A percentile compares a stretch with the other conserved stretches of the same genome.
phyloP scores from a whole-genome alignment of 1,284 basidiomycete species.

The Microbotryum violaceum region DNA sequence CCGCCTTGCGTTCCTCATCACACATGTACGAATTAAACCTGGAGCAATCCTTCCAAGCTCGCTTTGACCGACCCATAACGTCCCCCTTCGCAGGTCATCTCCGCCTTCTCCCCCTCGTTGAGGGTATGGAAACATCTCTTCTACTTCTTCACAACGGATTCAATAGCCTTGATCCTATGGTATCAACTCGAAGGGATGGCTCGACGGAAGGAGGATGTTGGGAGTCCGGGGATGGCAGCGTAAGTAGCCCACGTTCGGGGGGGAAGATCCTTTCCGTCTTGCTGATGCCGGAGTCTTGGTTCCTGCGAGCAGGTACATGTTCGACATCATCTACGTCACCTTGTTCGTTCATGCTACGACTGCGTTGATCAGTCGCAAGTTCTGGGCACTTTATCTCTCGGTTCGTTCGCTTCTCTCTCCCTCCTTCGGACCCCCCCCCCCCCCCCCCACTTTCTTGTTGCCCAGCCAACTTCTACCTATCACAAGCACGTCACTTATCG shows the following conservation, averaged over 20 bases:
- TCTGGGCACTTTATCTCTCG: slow-evolving; percentile 39
- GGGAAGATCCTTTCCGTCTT: background rate
- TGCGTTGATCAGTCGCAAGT: slow-evolving; percentile 35
- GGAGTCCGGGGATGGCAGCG: slow-evolving; percentile 38
- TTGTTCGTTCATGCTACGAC: slow-evolving; percentile 41
- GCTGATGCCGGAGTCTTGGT: background rate
- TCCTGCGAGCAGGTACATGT: slow-evolving; percentile 38
- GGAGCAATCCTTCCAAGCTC: no score
- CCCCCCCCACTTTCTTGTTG: background rate
- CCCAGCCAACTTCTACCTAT: background rate
- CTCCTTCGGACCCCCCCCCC: background rate
- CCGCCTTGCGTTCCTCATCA: slow-evolving; percentile 11
- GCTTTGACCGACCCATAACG: background rate
- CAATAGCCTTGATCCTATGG: slow-evolving; percentile 35
- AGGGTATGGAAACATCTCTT: slow-evolving; percentile 19
- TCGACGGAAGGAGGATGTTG: slow-evolving; percentile 36
- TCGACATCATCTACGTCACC: slow-evolving; percentile 42
- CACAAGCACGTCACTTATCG: background rate
- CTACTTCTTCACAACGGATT: slow-evolving; percentile 33
- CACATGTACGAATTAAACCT: slow-evolving; percentile 2
- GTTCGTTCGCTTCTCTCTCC: slow-evolving; percentile 28
- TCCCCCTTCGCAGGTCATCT: slow-evolving; percentile 13
- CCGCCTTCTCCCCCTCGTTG: slow-evolving; percentile 21
- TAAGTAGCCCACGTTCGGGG: slow-evolving; percentile 19
- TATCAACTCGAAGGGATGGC: slow-evolving; percentile 39